Evolutionary conservation across 805 yeast genomes (phyloP), one percentile per base, ranked within the genome.

Genomic region (Yarrowia osloensis): DNA sequence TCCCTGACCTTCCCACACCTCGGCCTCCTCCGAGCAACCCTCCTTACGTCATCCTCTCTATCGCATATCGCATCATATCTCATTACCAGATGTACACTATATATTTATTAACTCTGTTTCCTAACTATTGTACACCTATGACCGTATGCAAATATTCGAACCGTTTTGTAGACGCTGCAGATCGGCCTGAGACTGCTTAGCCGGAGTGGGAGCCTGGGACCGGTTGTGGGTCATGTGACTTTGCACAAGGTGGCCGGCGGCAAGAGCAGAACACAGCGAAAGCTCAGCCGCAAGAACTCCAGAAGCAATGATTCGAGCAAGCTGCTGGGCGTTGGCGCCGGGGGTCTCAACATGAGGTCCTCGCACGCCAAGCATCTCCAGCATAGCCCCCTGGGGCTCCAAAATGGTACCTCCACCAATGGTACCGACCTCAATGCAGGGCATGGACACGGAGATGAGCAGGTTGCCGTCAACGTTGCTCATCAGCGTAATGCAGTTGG

Each of bases 351-450:
- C 89, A 77, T 93, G 96, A 4, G 99, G 98, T 3, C 99, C 99
- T 73, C 90, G 87, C 55, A 95, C 97, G 42, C 98, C 98, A 70
- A 95, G 82, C 71, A 95, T 81, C 73, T 95, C 98, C 68, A 95
- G 82, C 97, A 95, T 91, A 24, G 98, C 91, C 62, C 93, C 90
- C 80, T 95, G 99, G 47, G 99, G 98, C 75, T 90, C 98, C 74
- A 95, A 84, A 70, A 95, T 90, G 3, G 99, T 95, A 76, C 99
- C 99, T 70, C 99, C 99, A 68, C 99, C 99, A 78, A 95, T 92
- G 2, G 99, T 95, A 71, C 99, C 99, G 52, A 95, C 99, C 80
- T 95, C 99, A 73, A 95, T 91, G 31, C 96, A 91, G 33, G 99
- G 99, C 99, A 95, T 95, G 4, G 98, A 91, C n/a, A 95, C 99